These are phyloP conservation scores for Parascedosporium putredinis DNA, from an alignment of 2,329 filamentous ascomycete species.

Conservation along the genomic window DNA sequence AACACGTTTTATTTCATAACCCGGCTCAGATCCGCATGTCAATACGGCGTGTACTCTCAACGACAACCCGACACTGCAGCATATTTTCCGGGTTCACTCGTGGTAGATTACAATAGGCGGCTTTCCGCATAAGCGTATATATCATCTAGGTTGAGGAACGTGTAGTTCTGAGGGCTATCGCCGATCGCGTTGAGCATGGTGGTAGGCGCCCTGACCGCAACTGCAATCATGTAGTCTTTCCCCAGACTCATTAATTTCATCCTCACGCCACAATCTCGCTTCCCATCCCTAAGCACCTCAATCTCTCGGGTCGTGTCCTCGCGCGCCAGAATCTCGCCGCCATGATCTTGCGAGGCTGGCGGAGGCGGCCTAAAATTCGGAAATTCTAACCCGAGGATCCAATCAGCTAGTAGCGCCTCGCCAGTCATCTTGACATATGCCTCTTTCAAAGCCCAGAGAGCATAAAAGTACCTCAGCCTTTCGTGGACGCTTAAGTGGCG, in stretches of 20 bases:
- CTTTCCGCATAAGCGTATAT: slow-evolving; percentile 34
- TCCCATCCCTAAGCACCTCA: slow-evolving; percentile 22
- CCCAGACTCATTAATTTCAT: slow-evolving; percentile 29
- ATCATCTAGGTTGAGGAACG: slow-evolving; percentile 32
- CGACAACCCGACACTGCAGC: too few relatives aligned
- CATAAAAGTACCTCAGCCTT: slow-evolving; percentile 62
- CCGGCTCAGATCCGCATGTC: too few relatives aligned
- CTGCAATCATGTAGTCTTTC: slow-evolving; percentile 43
- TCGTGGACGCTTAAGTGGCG: slow-evolving; percentile 5
- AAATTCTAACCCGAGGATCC: slow-evolving; percentile 64
- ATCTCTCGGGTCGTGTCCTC: slow-evolving; percentile 11
- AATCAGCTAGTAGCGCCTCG: slow-evolving; percentile 62
- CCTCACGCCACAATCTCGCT: slow-evolving; percentile 20
- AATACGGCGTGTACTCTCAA: too few relatives aligned
- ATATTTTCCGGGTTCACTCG: too few relatives aligned
- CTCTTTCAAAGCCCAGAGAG: slow-evolving; percentile 70
- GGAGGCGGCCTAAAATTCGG: slow-evolving; percentile 47
- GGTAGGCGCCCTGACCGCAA: slow-evolving; percentile 34
- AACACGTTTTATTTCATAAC: too few relatives aligned
- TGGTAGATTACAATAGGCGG: too few relatives aligned
- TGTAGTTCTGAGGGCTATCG: slow-evolving; percentile 30
- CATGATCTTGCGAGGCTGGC: slow-evolving; percentile 13
- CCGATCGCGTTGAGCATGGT: slow-evolving; percentile 23
- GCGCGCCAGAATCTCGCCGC: slow-evolving; percentile 13
- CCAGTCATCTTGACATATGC: slow-evolving; percentile 77